Conservation (phyloP, 1,139 yeast species). For the Candida tetrigidarum region DNA sequence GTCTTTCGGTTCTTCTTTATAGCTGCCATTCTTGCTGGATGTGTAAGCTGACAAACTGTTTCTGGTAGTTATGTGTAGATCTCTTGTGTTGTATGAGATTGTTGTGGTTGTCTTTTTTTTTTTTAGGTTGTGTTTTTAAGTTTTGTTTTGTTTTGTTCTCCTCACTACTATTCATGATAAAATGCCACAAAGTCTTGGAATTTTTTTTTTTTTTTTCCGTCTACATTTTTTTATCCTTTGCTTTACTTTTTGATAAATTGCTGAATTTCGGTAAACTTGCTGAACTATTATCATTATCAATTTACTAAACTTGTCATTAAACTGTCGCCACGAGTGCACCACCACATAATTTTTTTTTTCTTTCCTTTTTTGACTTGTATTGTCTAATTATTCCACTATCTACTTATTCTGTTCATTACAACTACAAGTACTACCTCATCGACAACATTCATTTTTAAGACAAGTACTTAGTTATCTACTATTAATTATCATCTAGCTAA, state of each 20-base stretch:
- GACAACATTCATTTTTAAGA: not conserved
- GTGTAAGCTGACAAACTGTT: not conserved
- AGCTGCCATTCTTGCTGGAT: conserved; percentile 9
- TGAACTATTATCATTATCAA: not conserved
- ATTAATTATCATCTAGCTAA: too few species aligned
- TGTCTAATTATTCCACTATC: not conserved
- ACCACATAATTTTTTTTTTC: not conserved
- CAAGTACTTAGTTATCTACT: not conserved
- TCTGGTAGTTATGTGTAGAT: not conserved
- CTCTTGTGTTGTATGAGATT: not conserved
- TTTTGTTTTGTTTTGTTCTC: not conserved
- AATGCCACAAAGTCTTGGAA: not conserved
- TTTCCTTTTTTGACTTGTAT: not conserved
- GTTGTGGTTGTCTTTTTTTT: not conserved
- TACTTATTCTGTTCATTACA: not conserved
- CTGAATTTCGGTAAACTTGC: not conserved
- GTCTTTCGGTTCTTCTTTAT: conserved; percentile 20
- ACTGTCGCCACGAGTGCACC: not conserved
- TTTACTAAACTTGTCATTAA: not conserved
- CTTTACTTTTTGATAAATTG: too few species aligned
- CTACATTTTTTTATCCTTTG: too few species aligned
- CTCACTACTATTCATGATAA: not conserved
- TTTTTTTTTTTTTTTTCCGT: not conserved
- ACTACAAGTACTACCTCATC: not conserved
- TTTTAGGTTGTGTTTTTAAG: not conserved